These are phyloP conservation scores for Taiwanofungus camphoratus DNA, from an alignment of 1,284 basidiomycete species.

Conservation along the genomic window DNA sequence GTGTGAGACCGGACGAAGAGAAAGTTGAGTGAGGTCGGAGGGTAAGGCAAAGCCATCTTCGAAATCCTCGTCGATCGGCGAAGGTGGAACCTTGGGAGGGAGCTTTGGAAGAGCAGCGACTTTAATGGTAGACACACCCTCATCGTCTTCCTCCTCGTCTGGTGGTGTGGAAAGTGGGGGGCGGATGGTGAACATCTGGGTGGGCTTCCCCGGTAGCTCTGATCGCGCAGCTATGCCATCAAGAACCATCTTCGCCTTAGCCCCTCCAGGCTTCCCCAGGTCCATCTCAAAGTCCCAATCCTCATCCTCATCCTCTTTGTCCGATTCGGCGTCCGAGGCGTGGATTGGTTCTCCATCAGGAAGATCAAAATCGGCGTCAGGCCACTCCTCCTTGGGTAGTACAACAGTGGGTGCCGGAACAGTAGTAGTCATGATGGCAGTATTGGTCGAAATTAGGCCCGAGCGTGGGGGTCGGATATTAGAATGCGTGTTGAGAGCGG, in stretches of 20 bases:
- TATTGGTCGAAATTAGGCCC: constrained; percentile 16
- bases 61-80: constrained; percentile 29
- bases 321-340: constrained; percentile 45
- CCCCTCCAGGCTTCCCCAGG: constrained; percentile 50
- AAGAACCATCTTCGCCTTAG: constrained; percentile 38
- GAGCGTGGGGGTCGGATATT: constrained; percentile 16
- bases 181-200: constrained; percentile 55
- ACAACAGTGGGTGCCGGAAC: constrained; percentile 53
- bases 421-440: constrained; percentile 44
- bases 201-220: constrained; percentile 23
- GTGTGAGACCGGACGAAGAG: constrained; percentile 67
- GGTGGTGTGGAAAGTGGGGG: constrained; percentile 45
- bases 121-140: constrained; percentile 77
- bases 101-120: constrained; percentile 47
- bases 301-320: constrained; percentile 56
- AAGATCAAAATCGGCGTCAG: constrained; percentile 78
- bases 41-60: constrained; percentile 65
- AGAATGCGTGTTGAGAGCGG: constrained; percentile 15
- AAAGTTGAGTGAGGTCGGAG: constrained; percentile 68
- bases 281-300: constrained; percentile 79
- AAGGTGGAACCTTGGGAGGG: constrained; percentile 24
- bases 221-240: constrained; percentile 30
- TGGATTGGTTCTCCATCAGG: constrained; percentile 66
- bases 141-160: constrained; percentile 64
- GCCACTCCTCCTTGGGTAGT: constrained; percentile 67